Base-by-base conservation (phyloP, 352 stramenopile genomes). In the Pythium myriotylum region DNA sequence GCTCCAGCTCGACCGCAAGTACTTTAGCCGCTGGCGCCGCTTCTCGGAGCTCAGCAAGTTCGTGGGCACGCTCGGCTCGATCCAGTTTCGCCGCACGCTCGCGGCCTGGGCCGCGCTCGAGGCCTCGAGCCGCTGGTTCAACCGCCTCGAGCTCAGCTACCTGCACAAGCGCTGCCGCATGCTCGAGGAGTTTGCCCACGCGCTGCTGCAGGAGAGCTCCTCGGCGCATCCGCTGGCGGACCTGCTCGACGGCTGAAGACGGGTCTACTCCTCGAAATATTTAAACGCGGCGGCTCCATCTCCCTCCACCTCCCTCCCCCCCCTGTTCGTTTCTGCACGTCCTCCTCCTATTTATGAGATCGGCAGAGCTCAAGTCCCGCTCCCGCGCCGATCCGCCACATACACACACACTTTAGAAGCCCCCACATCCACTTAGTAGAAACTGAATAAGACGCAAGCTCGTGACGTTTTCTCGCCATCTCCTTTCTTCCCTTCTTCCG, bases 81-180 rank as follows among this genome's bases (percentile, higher is more conserved):
- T 72, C 66, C 76, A 86, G 62, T 91, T 83, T 60, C 70, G 66
- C 8, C 73, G 85, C 40, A 76, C 77, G 12, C 66, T 86, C 55
- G 62, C 63, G n/a, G 70, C 72, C 23, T 94, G 85, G 85, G 71
- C 63, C 23, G 67, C 76, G 23, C 63, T 94, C 22, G 77, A 84
- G 22, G 74, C 75, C 22, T 64, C 56, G 17, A 89, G 81, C 54
- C 77, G 83, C 39, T 94, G 85, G 85, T 92, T 94, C 67, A 86
- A 91, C 65, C 84, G 83, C 16, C 76, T 94, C 19, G 85, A 94
- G 65, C 70, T 94, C 14, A 84, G 66, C 59, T 94, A 94, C 71
- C 60, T 94, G 55, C 85, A 94, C 70, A 70, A 79, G 64, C 81
- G 84, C n/a, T 94, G 83, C 70, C 74, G 72, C 29, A 64, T 88